A percentile compares a stretch with the other conserved stretches of the same genome.
Evolutionary conservation across 1,284 basidiomycete genomes (phyloP).

Genomic region (Coniophora puteana): DNA sequence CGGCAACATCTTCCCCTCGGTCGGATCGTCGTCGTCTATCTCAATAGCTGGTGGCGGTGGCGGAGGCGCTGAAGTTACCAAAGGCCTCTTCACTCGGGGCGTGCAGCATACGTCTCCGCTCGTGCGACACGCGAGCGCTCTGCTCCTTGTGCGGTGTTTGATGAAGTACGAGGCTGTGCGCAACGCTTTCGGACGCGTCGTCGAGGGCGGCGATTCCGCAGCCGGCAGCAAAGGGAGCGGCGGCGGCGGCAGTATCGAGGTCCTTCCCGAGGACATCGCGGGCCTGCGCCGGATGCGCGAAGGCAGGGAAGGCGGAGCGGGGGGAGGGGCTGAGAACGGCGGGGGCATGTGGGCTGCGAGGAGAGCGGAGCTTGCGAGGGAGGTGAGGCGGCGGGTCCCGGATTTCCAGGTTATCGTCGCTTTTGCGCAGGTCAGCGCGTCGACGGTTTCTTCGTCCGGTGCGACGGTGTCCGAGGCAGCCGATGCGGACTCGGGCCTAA

Average conservation of each 20-base stretch:
- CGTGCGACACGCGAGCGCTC: conserved; percentile 80
- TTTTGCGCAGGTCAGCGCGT: conserved; percentile 55
- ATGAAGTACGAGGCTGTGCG: conserved; percentile 64
- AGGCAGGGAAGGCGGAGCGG: too few relatives aligned
- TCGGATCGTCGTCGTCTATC: too few relatives aligned
- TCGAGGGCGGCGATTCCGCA: too few relatives aligned
- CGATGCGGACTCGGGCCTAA: too few relatives aligned
- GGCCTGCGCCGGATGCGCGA: too few relatives aligned
- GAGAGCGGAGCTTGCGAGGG: conserved; percentile 64
- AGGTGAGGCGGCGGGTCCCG: conserved; percentile 74
- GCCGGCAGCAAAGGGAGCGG: too few relatives aligned
- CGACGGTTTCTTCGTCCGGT: conserved; percentile 9
- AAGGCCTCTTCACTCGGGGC: conserved; percentile 75
- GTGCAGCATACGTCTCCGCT: conserved; percentile 66
- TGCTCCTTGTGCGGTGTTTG: conserved; percentile 70
- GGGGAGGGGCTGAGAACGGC: too few relatives aligned
- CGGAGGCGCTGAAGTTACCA: too few relatives aligned
- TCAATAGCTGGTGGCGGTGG: too few relatives aligned
- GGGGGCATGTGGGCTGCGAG: conserved; percentile 71
- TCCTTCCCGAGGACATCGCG: conserved; percentile 66
- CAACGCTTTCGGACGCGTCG: conserved; percentile 41
- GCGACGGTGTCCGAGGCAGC: too few relatives aligned
- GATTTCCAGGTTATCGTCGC: conserved; percentile 83
- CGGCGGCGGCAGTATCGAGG: too few relatives aligned
- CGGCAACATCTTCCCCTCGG: conserved; percentile 74